These are phyloP conservation scores for Pleurotus cornucopiae DNA, from an alignment of 768 basidiomycete genomes.

Conservation along the genomic window DNA sequence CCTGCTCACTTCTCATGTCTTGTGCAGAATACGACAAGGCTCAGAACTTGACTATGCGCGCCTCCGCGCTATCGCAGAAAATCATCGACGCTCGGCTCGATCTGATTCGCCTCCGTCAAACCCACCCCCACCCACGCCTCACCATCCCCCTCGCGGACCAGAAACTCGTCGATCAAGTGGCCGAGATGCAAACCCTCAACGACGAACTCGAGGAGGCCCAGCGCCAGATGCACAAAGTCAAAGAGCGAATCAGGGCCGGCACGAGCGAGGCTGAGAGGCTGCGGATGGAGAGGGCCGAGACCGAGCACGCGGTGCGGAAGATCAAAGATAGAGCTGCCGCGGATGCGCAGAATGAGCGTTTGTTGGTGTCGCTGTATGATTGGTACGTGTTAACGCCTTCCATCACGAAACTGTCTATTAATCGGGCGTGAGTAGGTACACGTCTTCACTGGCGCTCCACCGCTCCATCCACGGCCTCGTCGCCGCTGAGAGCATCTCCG, in stretches of 20 bases:
- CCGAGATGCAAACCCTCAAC: conserved; percentile 71
- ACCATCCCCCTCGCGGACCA: conserved; percentile 74
- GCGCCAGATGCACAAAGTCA: conserved; percentile 45
- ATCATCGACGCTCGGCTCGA: conserved; percentile 82
- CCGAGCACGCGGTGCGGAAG: conserved; percentile 59
- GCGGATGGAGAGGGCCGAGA: conserved; percentile 59
- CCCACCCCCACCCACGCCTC: conserved; percentile 74
- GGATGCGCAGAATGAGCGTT: conserved; percentile 63
- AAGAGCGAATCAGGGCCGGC: conserved; percentile 56
- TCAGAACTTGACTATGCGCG: conserved; percentile 46
- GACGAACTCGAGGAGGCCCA: conserved; percentile 59
- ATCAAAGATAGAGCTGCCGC: conserved; percentile 33
- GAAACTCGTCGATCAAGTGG: conserved; percentile 71
- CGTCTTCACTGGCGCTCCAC: conserved; percentile 62
- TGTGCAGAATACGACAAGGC: conserved; percentile 56
- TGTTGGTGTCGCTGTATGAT: conserved; percentile 62
- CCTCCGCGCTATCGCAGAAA: conserved; percentile 60
- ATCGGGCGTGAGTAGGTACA: conserved; percentile 50
- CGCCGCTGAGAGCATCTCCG: conserved; percentile 55
- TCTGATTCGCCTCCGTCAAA: conserved; percentile 75
- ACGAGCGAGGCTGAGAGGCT: conserved; percentile 54
- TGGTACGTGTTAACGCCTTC: conserved; percentile 41
- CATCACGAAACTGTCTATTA: not conserved
- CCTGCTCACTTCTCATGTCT: not conserved
- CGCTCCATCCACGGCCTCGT: conserved; percentile 56